A percentile compares a stretch with the other conserved stretches of the same genome.
Evolutionary conservation across 257 asterid species (phyloP).

Genomic region (Przewalskia tangutica): DNA sequence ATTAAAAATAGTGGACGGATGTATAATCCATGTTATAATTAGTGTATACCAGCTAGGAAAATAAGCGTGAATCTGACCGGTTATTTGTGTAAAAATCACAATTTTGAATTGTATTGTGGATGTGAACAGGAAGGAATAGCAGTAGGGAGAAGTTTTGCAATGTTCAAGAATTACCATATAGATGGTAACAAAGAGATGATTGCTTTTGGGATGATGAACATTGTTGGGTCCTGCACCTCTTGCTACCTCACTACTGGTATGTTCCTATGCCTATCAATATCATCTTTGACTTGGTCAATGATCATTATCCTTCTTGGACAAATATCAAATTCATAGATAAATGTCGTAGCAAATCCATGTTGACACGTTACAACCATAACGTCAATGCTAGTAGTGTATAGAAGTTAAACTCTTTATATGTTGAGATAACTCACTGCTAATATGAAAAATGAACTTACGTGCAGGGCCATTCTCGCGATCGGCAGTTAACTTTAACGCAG

Average conservation of each 20-base stretch:
- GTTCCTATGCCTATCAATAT: background rate
- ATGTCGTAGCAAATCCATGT: too few relatives aligned
- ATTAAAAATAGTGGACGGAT: too few relatives aligned
- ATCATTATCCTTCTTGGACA: background rate
- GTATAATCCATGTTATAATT: too few relatives aligned
- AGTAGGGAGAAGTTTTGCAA: conserved; percentile 91
- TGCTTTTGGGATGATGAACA: conserved; percentile 89
- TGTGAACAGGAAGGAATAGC: conserved; percentile 85
- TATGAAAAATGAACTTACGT: background rate
- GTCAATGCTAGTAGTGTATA: background rate
- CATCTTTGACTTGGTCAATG: background rate
- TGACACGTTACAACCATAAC: background rate
- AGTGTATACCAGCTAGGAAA: too few relatives aligned
- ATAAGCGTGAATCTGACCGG: too few relatives aligned
- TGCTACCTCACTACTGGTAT: conserved; percentile 90
- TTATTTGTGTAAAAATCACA: too few relatives aligned
- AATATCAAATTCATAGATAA: too few relatives aligned
- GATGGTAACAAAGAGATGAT: conserved; percentile 99
- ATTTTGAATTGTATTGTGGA: too few relatives aligned
- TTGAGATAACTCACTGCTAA: background rate
- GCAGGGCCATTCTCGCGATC: conserved; percentile 93
- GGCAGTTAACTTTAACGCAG: conserved; percentile 95
- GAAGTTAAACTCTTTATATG: background rate
- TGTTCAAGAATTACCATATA: conserved; percentile 82
- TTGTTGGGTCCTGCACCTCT: conserved; percentile 83